Conservation (phyloP, 192 early-diverging fungal genomes). For the Haplosporangium gracile region DNA sequence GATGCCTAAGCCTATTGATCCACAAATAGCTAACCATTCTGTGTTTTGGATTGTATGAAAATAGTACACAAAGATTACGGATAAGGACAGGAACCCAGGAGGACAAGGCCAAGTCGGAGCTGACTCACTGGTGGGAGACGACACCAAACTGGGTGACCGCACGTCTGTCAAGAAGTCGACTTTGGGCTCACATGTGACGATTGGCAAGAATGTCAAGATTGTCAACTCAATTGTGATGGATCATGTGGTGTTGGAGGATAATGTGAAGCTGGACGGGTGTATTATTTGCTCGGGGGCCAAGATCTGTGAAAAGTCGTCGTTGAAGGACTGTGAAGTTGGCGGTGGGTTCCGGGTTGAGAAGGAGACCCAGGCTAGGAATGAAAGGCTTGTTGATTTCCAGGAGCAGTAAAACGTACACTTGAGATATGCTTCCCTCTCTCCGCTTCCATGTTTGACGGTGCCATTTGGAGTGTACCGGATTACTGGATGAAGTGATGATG, state of each 20-base stretch:
- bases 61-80: slow-evolving; percentile 62
- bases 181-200: slow-evolving; percentile 93
- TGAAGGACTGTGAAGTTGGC: slow-evolving; percentile 93
- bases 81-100: slow-evolving; percentile 78
- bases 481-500: no score
- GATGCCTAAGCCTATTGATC: background rate
- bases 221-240: slow-evolving; percentile 97
- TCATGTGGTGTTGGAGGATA: slow-evolving; percentile 92
- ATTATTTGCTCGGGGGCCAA: slow-evolving; percentile 88
- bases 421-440: no score
- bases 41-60: slow-evolving; percentile 8
- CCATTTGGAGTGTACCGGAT: no score
- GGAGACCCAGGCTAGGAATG: slow-evolving; percentile 68
- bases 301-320: slow-evolving; percentile 76
- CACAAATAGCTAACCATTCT: background rate
- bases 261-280: slow-evolving; percentile 89
- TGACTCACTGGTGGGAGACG: slow-evolving; percentile 93
- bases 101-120: slow-evolving; percentile 82
- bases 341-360: slow-evolving; percentile 74
- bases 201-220: slow-evolving; percentile 98
- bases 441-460: no score
- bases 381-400: slow-evolving; percentile 53
- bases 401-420: slow-evolving; percentile 27
- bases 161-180: slow-evolving; percentile 95
- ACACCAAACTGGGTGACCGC: slow-evolving; percentile 90